A percentile compares a stretch with the other conserved stretches of the same genome.
phyloP scores from a whole-genome alignment of 2,329 filamentous ascomycete genomes.

The Phyllosticta citriasiana region DNA sequence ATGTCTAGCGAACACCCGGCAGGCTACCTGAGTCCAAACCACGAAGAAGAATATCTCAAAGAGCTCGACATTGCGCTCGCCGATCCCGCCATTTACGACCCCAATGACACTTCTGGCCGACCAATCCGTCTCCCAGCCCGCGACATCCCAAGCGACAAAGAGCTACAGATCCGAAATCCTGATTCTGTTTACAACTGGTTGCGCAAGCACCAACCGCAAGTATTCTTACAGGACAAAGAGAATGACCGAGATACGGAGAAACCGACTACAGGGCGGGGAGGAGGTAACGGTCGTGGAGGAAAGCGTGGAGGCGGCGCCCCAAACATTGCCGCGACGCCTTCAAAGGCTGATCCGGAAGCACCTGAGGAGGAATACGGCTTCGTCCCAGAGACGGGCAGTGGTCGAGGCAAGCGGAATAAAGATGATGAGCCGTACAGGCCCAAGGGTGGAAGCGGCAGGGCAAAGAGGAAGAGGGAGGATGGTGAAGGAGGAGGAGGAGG shows the following conservation, averaged over 20 bases:
- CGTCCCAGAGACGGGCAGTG: slow-evolving; percentile 21
- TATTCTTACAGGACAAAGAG: slow-evolving; percentile 68
- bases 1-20: slow-evolving; percentile 47
- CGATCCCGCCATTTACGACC: slow-evolving; percentile 45
- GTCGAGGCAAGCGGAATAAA: slow-evolving; percentile 28
- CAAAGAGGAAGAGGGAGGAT: slow-evolving; percentile 34
- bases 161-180: slow-evolving; percentile 61
- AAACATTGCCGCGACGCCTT: slow-evolving; percentile 20
- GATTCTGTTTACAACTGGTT: slow-evolving; percentile 96
- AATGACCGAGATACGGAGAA: slow-evolving; percentile 25
- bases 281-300: slow-evolving; percentile 17
- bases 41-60: slow-evolving; percentile 65
- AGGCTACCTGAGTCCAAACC: slow-evolving; percentile 57
- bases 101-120: slow-evolving; percentile 30
- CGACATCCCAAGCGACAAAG: slow-evolving; percentile 34
- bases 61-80: slow-evolving; percentile 48
- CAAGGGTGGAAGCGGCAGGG: slow-evolving; percentile 37
- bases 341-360: slow-evolving; percentile 26
- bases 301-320: slow-evolving; percentile 24
- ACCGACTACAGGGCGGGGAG: slow-evolving; percentile 23
- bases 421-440: slow-evolving; percentile 37
- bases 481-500: slow-evolving; percentile 19
- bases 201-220: slow-evolving; percentile 69
- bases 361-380: slow-evolving; percentile 29
- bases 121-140: slow-evolving; percentile 29